Evolutionary conservation across 1,284 basidiomycete species (phyloP).

Genomic region (Takashimella tepidaria): DNA sequence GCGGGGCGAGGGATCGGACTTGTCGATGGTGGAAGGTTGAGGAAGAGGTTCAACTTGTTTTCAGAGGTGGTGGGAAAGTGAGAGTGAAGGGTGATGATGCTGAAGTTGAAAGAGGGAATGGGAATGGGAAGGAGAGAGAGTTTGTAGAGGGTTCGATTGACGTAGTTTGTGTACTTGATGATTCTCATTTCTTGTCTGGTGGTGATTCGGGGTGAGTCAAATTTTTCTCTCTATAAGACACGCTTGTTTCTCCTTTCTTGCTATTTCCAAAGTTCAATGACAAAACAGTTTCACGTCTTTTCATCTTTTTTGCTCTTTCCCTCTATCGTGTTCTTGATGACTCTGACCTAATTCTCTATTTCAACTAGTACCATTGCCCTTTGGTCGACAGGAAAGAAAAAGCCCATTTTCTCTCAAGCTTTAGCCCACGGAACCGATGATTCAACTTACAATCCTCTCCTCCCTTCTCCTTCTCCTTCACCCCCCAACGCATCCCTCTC

Average conservation of each 20-base stretch:
- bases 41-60: slow-evolving; percentile 93
- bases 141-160: slow-evolving; percentile 71
- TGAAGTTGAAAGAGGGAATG: slow-evolving; percentile 43
- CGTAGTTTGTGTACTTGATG: slow-evolving; percentile 89
- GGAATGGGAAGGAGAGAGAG: slow-evolving; percentile 47
- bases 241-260: background rate
- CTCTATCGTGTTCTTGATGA: background rate
- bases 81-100: slow-evolving; percentile 20
- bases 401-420: slow-evolving; percentile 78
- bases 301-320: background rate
- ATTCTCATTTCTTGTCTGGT: slow-evolving; percentile 84
- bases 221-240: too few species aligned
- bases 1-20: slow-evolving; percentile 86
- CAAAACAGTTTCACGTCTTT: too few species aligned
- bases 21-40: slow-evolving; percentile 94
- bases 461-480: slow-evolving; percentile 62
- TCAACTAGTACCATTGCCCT: slow-evolving; percentile 80
- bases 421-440: slow-evolving; percentile 68
- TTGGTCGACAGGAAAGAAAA: slow-evolving; percentile 94
- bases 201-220: slow-evolving; percentile 88
- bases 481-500: slow-evolving; percentile 51
- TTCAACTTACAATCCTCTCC: slow-evolving; percentile 46
- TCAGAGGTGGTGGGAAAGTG: slow-evolving; percentile 80
- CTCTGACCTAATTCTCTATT: too few species aligned
- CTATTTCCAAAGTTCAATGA: too few species aligned